Percentiles rank a stretch among this genome's conserved stretches.
Evolutionary conservation across 768 basidiomycete species (phyloP).

Genomic region (Mycena galericulata): DNA sequence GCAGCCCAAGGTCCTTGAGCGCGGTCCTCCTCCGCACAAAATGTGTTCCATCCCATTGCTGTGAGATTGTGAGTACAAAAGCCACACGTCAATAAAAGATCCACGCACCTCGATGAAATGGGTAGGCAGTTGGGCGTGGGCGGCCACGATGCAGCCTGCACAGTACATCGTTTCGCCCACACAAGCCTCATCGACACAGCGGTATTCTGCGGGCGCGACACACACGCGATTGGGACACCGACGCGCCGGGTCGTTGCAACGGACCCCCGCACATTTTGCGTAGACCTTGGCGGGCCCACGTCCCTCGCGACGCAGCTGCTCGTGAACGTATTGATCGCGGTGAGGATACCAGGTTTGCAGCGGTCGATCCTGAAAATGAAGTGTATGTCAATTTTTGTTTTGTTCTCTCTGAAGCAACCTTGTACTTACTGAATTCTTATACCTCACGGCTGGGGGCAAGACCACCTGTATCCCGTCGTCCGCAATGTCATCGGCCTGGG

Average conservation of each 20-base stretch:
- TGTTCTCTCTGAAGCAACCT: too few relatives aligned
- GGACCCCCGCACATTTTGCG: background rate
- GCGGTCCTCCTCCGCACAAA: background rate
- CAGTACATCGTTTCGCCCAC: too few relatives aligned
- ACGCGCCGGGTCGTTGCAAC: background rate
- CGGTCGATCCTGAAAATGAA: slow-evolving; percentile 10
- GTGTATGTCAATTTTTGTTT: too few relatives aligned
- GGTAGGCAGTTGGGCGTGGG: background rate
- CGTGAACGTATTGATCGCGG: background rate
- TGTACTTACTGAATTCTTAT: background rate
- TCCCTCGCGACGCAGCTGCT: background rate
- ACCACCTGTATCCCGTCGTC: background rate
- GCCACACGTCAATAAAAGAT: background rate
- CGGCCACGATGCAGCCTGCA: background rate
- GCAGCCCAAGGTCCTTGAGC: slow-evolving; percentile 24
- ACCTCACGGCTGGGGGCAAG: background rate
- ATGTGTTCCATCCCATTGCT: slow-evolving; percentile 8
- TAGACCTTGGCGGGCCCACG: background rate
- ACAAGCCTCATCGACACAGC: slow-evolving; percentile 3
- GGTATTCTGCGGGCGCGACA: too few relatives aligned
- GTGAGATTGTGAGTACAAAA: too few relatives aligned
- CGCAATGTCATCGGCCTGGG: background rate
- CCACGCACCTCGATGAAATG: slow-evolving; percentile 12
- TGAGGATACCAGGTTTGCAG: background rate
- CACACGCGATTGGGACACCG: too few relatives aligned